phyloP scores from a whole-genome alignment of 148 eudicot species.

The Spergularia bocconei region DNA sequence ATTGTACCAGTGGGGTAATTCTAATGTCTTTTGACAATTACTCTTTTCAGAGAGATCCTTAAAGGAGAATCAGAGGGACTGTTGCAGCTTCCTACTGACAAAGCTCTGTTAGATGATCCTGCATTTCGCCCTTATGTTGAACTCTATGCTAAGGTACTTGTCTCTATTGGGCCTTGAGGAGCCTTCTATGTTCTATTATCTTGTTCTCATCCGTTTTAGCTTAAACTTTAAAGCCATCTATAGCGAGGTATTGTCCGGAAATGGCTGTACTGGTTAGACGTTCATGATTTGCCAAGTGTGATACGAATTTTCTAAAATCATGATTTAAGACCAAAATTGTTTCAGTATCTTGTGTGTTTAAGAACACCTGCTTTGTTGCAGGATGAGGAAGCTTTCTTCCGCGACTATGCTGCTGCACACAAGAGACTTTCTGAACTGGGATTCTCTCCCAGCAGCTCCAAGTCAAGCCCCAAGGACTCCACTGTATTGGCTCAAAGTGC shows the following conservation, averaged over 20 bases:
- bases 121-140: constrained; percentile 74
- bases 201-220: no score
- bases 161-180: background rate
- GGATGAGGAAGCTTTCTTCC: constrained; percentile 93
- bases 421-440: constrained; percentile 94
- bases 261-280: no score
- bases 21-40: background rate
- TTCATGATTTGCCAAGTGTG: no score
- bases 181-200: no score
- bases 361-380: constrained; percentile 29
- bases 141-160: constrained; percentile 82
- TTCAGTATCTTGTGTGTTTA: background rate
- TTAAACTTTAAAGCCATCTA: no score
- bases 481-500: constrained; percentile 64
- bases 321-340: background rate
- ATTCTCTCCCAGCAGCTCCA: constrained; percentile 44
- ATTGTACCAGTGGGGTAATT: background rate
- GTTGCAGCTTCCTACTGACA: constrained; percentile 84
- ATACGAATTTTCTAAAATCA: constrained; percentile 3
- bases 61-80: constrained; percentile 85
- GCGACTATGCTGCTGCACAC: constrained; percentile 80
- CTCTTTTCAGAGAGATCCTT: constrained; percentile 64
- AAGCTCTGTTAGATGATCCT: constrained; percentile 75
- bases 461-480: constrained; percentile 39
- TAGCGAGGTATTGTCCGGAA: no score